These are phyloP conservation scores for Allodekkera sacchari DNA, from an alignment of 805 yeast genomes.

Conservation along the genomic window DNA sequence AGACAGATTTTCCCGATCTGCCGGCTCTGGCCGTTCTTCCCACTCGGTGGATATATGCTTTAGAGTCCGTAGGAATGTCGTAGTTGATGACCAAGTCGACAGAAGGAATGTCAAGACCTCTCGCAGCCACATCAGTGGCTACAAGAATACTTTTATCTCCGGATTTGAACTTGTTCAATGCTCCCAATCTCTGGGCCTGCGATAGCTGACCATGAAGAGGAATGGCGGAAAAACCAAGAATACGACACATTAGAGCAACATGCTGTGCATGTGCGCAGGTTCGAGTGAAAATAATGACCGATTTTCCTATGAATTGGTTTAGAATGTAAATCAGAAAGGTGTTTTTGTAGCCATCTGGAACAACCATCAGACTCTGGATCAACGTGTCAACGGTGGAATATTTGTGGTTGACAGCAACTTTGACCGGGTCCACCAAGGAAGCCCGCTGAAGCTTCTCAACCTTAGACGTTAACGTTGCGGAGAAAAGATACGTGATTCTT, in stretches of 20 bases:
- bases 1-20: slow-evolving; percentile 76
- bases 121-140: slow-evolving; percentile 88
- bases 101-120: slow-evolving; percentile 94
- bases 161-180: slow-evolving; percentile 69
- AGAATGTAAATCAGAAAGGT: slow-evolving; percentile 76
- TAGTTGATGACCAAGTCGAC: slow-evolving; percentile 86
- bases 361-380: slow-evolving; percentile 79
- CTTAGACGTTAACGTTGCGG: slow-evolving; percentile 96
- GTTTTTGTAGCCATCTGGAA: slow-evolving; percentile 88
- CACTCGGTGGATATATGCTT: slow-evolving; percentile 92
- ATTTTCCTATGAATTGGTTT: slow-evolving; percentile 78
- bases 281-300: slow-evolving; percentile 82
- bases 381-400: slow-evolving; percentile 93
- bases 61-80: slow-evolving; percentile 94
- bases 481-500: slow-evolving; percentile 77
- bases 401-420: slow-evolving; percentile 81
- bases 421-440: slow-evolving; percentile 78
- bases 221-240: slow-evolving; percentile 79
- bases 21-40: slow-evolving; percentile 99
- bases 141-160: slow-evolving; percentile 62
- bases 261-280: slow-evolving; percentile 95
- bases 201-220: slow-evolving; percentile 92
- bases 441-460: slow-evolving; percentile 94
- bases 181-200: slow-evolving; percentile 78
- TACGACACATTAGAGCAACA: slow-evolving; percentile 70